phyloP scores from a whole-genome alignment of 1,139 yeast genomes.

The Yamadazyma sp. region DNA sequence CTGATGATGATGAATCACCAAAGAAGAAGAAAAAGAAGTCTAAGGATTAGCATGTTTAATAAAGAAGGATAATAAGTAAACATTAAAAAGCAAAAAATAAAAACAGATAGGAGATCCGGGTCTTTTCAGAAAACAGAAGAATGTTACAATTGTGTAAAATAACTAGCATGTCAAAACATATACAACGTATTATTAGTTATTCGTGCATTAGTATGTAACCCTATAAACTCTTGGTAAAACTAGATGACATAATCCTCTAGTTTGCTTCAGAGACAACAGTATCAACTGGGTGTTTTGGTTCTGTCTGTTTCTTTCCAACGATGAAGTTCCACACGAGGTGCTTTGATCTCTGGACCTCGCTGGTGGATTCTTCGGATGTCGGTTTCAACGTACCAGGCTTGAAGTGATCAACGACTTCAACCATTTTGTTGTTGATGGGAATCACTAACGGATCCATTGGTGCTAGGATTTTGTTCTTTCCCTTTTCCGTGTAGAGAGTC shows the following conservation, averaged over 20 bases:
- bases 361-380: constrained; percentile 42
- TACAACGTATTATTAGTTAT: constrained; percentile 3
- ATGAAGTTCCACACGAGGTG: constrained; percentile 43
- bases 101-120: not conserved
- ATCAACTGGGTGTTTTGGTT: constrained; percentile 1
- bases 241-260: constrained; percentile 1
- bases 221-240: not conserved
- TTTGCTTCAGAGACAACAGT: constrained; percentile 2
- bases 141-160: constrained; percentile 7
- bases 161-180: constrained; percentile 15
- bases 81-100: constrained; percentile 3
- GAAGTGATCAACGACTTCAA: constrained; percentile 33
- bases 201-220: constrained; percentile 4
- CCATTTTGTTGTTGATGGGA: constrained; percentile 59
- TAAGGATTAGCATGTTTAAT: constrained; percentile 27
- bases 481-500: constrained; percentile 52
- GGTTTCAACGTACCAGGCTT: constrained; percentile 48
- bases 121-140: not conserved
- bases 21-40: constrained; percentile 53
- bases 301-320: constrained; percentile 12
- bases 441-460: constrained; percentile 61
- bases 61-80: too few relatives aligned
- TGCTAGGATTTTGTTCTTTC: constrained; percentile 60
- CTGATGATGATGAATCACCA: constrained; percentile 47
- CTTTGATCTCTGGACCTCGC: constrained; percentile 53